Evolutionary conservation across 2,329 filamentous ascomycete species (phyloP).

Genomic region (Trichoderma breve): DNA sequence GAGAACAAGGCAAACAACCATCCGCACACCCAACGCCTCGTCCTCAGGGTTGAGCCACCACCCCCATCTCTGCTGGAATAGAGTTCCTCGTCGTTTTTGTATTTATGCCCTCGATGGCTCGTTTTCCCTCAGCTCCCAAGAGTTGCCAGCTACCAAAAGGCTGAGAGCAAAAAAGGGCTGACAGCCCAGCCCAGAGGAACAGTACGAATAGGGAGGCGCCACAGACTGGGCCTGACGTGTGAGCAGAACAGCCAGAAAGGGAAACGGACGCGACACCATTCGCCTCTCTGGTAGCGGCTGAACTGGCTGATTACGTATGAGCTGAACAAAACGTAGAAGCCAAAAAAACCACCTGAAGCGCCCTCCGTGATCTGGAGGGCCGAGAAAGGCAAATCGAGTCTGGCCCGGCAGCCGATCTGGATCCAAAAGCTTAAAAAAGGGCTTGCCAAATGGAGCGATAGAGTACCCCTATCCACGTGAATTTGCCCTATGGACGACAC

Average conservation of each 20-base stretch:
- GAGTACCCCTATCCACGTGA: slow-evolving; percentile 10
- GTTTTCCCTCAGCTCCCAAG: not conserved
- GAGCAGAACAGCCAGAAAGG: not conserved
- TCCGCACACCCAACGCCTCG: not conserved
- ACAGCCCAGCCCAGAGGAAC: not conserved
- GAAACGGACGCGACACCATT: not conserved
- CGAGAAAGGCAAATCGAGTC: slow-evolving; percentile 9
- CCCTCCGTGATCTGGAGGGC: not conserved
- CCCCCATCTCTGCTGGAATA: not conserved
- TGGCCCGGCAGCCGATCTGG: slow-evolving; percentile 15
- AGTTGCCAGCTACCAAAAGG: not conserved
- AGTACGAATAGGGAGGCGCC: not conserved
- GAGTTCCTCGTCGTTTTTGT: not conserved
- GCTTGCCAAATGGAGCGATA: slow-evolving; percentile 6
- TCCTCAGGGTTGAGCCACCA: slow-evolving; percentile 1
- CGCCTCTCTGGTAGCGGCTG: slow-evolving; percentile 7
- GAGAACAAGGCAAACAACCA: not conserved
- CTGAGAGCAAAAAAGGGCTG: not conserved
- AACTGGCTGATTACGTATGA: slow-evolving; percentile 15
- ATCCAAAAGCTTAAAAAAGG: slow-evolving; percentile 17
- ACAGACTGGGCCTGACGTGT: slow-evolving; percentile 6
- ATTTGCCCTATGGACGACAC: slow-evolving; percentile 4
- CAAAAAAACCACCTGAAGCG: not conserved
- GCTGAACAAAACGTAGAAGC: slow-evolving; percentile 7
- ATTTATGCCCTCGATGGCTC: not conserved